A percentile compares a stretch with the other conserved stretches of the same genome.
Evolutionary conservation across 192 early-diverging fungal species (phyloP).

Genomic region (Globomyces pollinis-pini): DNA sequence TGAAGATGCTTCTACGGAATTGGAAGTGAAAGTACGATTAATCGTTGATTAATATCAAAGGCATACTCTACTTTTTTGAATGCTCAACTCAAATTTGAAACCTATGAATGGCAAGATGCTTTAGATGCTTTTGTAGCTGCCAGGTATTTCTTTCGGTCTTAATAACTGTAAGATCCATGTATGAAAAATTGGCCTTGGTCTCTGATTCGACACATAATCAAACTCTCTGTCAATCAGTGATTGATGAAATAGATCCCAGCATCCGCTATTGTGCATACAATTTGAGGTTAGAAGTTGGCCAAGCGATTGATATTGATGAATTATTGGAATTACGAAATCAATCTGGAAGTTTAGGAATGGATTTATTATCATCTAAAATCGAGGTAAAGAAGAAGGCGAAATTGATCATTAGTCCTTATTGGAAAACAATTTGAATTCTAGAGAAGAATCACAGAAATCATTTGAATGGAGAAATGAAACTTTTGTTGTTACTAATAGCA

Average conservation of each 20-base stretch:
- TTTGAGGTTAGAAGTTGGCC: constrained; percentile 16
- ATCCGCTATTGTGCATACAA: constrained; percentile 74
- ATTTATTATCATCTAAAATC: not conserved
- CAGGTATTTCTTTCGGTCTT: too few species aligned
- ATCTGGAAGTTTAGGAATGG: not conserved
- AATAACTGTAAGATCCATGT: too few species aligned
- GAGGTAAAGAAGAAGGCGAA: not conserved
- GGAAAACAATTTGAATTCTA: not conserved
- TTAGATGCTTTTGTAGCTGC: constrained; percentile 53
- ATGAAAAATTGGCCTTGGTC: constrained; percentile 45
- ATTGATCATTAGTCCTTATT: not conserved
- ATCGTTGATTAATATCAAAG: too few species aligned
- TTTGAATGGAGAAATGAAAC: not conserved
- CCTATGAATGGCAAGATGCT: constrained; percentile 60
- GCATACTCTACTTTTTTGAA: constrained; percentile 61
- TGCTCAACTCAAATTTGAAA: constrained; percentile 61
- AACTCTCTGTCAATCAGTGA: constrained; percentile 51
- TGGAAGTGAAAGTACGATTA: constrained; percentile 36
- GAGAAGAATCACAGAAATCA: not conserved
- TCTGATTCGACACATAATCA: not conserved
- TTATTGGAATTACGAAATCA: not conserved
- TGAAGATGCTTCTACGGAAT: not conserved
- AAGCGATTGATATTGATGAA: not conserved
- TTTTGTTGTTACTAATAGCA: not conserved
- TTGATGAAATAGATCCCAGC: constrained; percentile 72